phyloP scores from a whole-genome alignment of 805 yeast genomes.

The Yamadazyma paraphyllophila region DNA sequence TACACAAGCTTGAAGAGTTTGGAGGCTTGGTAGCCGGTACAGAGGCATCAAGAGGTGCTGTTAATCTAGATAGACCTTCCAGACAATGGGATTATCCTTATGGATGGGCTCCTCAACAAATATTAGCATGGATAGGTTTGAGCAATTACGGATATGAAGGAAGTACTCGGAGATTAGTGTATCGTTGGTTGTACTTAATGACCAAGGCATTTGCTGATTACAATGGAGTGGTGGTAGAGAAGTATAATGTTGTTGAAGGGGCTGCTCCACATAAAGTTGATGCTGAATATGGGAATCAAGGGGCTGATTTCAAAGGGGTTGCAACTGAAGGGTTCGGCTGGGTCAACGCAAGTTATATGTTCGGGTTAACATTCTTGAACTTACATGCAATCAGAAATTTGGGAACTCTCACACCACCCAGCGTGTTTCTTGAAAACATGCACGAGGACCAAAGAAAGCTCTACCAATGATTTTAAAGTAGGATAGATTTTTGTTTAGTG shows the following conservation, averaged over 20 bases:
- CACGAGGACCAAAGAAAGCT: slow-evolving; percentile 37
- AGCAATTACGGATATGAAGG: slow-evolving; percentile 64
- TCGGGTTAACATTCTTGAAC: slow-evolving; percentile 68
- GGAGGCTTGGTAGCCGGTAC: slow-evolving; percentile 93
- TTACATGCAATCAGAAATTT: slow-evolving; percentile 69
- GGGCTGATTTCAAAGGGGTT: slow-evolving; percentile 86
- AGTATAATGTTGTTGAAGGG: slow-evolving; percentile 83
- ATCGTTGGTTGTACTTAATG: slow-evolving; percentile 88
- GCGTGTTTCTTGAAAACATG: slow-evolving; percentile 53
- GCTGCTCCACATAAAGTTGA: slow-evolving; percentile 87
- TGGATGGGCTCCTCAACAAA: slow-evolving; percentile 99
- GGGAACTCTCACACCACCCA: slow-evolving; percentile 77
- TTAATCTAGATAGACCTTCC: slow-evolving; percentile 70
- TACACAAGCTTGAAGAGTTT: slow-evolving; percentile 71
- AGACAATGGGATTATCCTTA: slow-evolving; percentile 98
- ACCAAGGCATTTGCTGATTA: slow-evolving; percentile 87
- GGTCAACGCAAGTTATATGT: slow-evolving; percentile 85
- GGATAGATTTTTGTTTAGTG: neutral
- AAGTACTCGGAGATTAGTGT: slow-evolving; percentile 67
- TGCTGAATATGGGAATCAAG: slow-evolving; percentile 97
- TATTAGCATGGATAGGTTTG: slow-evolving; percentile 88
- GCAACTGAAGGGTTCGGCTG: slow-evolving; percentile 98
- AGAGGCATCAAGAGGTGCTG: slow-evolving; percentile 64
- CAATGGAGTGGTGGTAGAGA: slow-evolving; percentile 93
- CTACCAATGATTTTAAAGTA: slow-evolving; percentile 9